Evolutionary conservation across 495 filamentous ascomycete genomes (phyloP), one percentile per base, ranked within the genome.

Genomic region (Penicillium crystallinum): DNA sequence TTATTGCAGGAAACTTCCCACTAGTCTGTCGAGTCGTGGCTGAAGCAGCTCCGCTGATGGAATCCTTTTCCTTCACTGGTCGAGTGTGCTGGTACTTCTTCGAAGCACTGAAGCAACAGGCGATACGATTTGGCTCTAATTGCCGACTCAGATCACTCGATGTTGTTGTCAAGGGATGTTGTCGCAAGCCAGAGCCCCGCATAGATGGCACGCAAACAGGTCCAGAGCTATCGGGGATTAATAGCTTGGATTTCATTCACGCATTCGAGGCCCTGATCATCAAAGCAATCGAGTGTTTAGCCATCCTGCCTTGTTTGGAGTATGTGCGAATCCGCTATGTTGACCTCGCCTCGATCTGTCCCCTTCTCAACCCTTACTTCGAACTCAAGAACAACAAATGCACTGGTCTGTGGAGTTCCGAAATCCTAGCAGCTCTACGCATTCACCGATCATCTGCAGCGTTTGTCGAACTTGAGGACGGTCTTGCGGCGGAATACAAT

Each of bases 321-420:
- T 77, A 78, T 58, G 65, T 89, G 21, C 72, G 84, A 48, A 86
- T 89, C 56, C 82, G 84, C 45, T 88, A 84, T 60, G 80, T 89
- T 21, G 85, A 89, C 61, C 75, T 88, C 2, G 84, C 85, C 78
- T 74, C 69, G 62, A 72, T 62, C 11, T 61, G 62, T 40, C 69
- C 61, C 0, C 77, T 77, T 4, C 67, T 88, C 2, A 88, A 88
- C 55, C 86, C 86, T 0, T 80, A 82, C 56, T 89, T 88, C 58
- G 69, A 83, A 53, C 68, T 88, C 12, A 64, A 71, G 12, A 67
- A 80, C 53, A 75, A 78, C 15, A 63, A 76, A 59, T 82, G 80
- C 54, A 81, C 78, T 1, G 86, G 86, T 10, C 75, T 89, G 2
- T 89, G 85, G 85, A 87, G 81, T 63, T 78, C 82, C 6, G 66